These are phyloP conservation scores for Cystobasidium onofrii DNA, from an alignment of 768 basidiomycete genomes.

Conservation along the genomic window DNA sequence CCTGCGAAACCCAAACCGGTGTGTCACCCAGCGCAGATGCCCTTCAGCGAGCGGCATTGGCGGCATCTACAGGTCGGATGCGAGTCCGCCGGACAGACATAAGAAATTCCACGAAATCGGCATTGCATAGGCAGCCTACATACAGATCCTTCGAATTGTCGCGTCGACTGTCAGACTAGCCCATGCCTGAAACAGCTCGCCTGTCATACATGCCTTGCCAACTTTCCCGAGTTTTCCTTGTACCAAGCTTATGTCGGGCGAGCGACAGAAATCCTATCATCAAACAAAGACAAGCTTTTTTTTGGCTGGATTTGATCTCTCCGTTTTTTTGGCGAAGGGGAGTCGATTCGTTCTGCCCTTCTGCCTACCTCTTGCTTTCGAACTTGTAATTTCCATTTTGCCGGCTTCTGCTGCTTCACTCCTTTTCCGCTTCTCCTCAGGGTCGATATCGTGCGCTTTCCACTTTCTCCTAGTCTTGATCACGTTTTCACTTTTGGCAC, in stretches of 20 bases:
- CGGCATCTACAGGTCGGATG: too few relatives aligned
- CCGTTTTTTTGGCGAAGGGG: not conserved
- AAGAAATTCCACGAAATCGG: too few relatives aligned
- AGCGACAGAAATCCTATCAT: not conserved
- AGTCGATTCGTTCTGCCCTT: too few relatives aligned
- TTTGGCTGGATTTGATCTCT: not conserved
- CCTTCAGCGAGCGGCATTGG: too few relatives aligned
- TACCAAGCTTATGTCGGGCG: not conserved
- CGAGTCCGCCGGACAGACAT: too few relatives aligned
- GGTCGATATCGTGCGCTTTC: not conserved
- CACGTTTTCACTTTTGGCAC: not conserved
- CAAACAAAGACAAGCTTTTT: not conserved
- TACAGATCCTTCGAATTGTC: too few relatives aligned
- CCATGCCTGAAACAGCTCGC: not conserved
- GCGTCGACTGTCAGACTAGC: too few relatives aligned
- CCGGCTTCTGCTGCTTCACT: too few relatives aligned
- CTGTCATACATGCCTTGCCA: not conserved
- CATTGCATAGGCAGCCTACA: too few relatives aligned
- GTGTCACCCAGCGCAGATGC: too few relatives aligned
- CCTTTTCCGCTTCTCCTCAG: not conserved
- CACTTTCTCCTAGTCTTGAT: not conserved
- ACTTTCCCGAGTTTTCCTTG: not conserved
- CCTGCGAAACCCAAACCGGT: too few relatives aligned
- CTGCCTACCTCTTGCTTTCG: not conserved
- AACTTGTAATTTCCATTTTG: not conserved